phyloP scores from a whole-genome alignment of 108 stramenopile genomes.

The Cylindrotheca closterium region DNA sequence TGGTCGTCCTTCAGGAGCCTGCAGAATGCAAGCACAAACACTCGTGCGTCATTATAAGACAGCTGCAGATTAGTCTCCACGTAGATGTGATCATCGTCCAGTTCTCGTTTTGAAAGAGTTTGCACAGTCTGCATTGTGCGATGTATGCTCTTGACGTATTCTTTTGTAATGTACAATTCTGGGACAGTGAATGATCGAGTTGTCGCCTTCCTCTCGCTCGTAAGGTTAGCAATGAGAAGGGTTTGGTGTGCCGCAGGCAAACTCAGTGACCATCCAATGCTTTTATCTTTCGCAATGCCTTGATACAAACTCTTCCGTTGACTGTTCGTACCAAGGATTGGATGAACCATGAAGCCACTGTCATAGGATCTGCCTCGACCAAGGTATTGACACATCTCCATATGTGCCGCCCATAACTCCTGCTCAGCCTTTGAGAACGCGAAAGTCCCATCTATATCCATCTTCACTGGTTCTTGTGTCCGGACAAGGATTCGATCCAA shows the following conservation, averaged over 20 bases:
- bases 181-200: constrained; percentile 17
- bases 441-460: background rate
- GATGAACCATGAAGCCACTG: background rate
- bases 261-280: constrained; percentile 21
- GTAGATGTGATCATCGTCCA: constrained; percentile 12
- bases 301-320: constrained; percentile 28
- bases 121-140: constrained; percentile 14
- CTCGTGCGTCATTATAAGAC: constrained; percentile 42
- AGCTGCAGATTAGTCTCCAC: constrained; percentile 30
- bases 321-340: background rate
- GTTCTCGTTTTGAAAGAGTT: constrained; percentile 19
- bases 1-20: constrained; percentile 42
- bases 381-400: constrained; percentile 34
- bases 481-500: constrained; percentile 19
- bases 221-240: constrained; percentile 52
- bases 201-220: constrained; percentile 7
- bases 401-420: constrained; percentile 32
- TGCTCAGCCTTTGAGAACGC: constrained; percentile 19
- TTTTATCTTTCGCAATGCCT: constrained; percentile 3
- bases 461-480: background rate
- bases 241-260: constrained; percentile 56
- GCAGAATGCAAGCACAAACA: constrained; percentile 45
- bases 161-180: constrained; percentile 25
- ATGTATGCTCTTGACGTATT: constrained; percentile 24
- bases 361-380: constrained; percentile 31